Base-by-base conservation (phyloP, 305 asterid genomes). In the Euphrasia arctica region DNA sequence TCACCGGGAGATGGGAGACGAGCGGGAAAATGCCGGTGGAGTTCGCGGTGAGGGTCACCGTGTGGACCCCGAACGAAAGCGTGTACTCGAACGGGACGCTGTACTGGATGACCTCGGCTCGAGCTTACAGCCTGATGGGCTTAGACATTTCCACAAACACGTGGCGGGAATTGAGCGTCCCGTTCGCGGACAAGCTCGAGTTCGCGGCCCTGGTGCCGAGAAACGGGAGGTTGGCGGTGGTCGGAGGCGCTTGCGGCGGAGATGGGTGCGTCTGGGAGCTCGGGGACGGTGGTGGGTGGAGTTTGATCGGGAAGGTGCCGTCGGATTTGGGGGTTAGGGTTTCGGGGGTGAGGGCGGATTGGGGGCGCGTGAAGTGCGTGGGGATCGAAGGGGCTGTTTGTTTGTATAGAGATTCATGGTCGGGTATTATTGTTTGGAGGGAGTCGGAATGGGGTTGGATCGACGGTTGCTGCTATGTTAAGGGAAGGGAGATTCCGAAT, bases 51-150 rank as follows among this genome's bases (percentile, higher is more conserved):
- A 83, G 97, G 77, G 76, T 86, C 27, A 91, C 95, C 0, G 97
- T 91, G 8, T 91, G 97, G 97, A 91, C 96, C 2, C 88, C 95
- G 1, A 80, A 74, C 22, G 91, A 86, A 52, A 74, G 96, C 25
- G 93, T 84, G 9, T 67, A 51, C 66, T 77, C 78, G 4, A 58
- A 75, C 4, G 95, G 96, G 15, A 15, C 71, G 12, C 73, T 91
- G 0, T 88, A 91, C 11, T 91, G 96, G 97, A 80, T 88, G 75
- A 91, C 93, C 0, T 88, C 93, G 0, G 96, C 96, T 2, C 71
- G 97, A 31, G 96, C 84, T 1, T 88, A 86, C 70, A 83, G 88
- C 55, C 73, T 88, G 58, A 79, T 88, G 87, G 90, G 90, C 31
- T 78, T 80, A 47, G 82, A 80, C 42, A 73, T 86, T 14, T 62